Percentiles rank a stretch among this genome's conserved stretches.
These are phyloP conservation scores for Oryza longistaminata DNA, from an alignment of 176 grass and related monocot genomes.

Conservation along the genomic window DNA sequence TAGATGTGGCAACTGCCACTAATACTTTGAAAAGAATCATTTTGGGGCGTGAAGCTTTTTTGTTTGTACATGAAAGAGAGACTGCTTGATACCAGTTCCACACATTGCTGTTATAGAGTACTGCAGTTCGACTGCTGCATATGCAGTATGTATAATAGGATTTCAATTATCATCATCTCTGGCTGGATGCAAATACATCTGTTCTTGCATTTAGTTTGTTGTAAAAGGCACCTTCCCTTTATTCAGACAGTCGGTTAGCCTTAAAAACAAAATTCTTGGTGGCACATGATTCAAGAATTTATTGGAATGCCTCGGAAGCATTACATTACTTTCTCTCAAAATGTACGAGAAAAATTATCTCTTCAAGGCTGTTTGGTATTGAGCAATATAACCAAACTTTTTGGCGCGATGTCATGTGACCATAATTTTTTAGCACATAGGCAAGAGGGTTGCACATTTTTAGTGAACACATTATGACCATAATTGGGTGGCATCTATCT, in stretches of 20 bases:
- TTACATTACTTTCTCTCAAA: neutral
- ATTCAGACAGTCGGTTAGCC: neutral
- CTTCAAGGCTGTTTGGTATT: neutral
- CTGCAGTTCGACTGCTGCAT: neutral
- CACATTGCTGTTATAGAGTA: neutral
- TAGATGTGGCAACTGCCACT: neutral
- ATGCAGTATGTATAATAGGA: neutral
- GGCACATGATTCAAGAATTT: neutral
- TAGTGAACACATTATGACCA: neutral
- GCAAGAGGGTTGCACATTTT: too few species aligned
- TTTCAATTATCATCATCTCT: neutral
- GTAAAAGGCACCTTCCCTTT: neutral
- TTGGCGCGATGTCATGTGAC: neutral
- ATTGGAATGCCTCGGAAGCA: neutral
- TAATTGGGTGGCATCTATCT: neutral
- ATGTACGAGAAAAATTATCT: neutral
- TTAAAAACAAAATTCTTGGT: neutral
- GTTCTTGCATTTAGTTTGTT: neutral
- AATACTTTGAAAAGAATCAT: neutral
- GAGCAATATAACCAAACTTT: neutral
- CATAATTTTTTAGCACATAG: neutral
- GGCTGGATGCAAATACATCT: neutral
- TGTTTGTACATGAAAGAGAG: neutral
- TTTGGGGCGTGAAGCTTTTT: neutral
- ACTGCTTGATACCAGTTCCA: neutral